Evolutionary conservation across 176 grass and related monocot species (phyloP).

Genomic region (Pharus latifolius): DNA sequence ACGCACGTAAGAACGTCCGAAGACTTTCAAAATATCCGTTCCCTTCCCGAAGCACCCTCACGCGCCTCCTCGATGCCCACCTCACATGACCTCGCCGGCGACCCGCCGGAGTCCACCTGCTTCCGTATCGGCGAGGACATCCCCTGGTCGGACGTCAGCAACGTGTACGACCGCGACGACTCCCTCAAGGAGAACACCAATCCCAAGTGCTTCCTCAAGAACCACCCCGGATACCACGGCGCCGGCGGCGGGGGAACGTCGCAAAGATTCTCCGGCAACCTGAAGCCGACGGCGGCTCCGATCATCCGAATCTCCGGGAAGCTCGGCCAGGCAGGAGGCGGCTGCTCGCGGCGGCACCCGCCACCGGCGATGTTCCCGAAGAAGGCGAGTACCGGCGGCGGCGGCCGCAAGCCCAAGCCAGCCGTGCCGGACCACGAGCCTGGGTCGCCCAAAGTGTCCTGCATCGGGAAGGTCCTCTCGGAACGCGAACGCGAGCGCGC

Average conservation of each 20-base stretch:
- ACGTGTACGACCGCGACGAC: slow-evolving; percentile 77
- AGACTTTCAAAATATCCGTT: background rate
- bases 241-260: slow-evolving; percentile 15
- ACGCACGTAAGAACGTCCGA: background rate
- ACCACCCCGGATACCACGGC: background rate
- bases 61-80: background rate
- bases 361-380: slow-evolving; percentile 57
- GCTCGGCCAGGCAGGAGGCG: slow-evolving; percentile 29
- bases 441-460: slow-evolving; percentile 75
- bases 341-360: slow-evolving; percentile 7
- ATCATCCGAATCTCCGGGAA: slow-evolving; percentile 51
- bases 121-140: slow-evolving; percentile 34
- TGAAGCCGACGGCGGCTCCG: slow-evolving; percentile 40
- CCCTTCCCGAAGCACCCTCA: background rate
- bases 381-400: slow-evolving; percentile 29
- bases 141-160: slow-evolving; percentile 50
- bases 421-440: slow-evolving; percentile 58
- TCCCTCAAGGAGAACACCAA: slow-evolving; percentile 92
- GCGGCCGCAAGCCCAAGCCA: slow-evolving; percentile 33
- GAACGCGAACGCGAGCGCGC: slow-evolving; percentile 27
- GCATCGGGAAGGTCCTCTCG: slow-evolving; percentile 83
- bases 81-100: background rate
- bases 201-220: slow-evolving; percentile 59
- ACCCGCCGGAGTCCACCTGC: slow-evolving; percentile 30
- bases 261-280: slow-evolving; percentile 65